A percentile compares a stretch with the other conserved stretches of the same genome.
These are phyloP conservation scores for Aureobasidium pullulans DNA, from an alignment of 2,329 filamentous ascomycete genomes.

Conservation along the genomic window DNA sequence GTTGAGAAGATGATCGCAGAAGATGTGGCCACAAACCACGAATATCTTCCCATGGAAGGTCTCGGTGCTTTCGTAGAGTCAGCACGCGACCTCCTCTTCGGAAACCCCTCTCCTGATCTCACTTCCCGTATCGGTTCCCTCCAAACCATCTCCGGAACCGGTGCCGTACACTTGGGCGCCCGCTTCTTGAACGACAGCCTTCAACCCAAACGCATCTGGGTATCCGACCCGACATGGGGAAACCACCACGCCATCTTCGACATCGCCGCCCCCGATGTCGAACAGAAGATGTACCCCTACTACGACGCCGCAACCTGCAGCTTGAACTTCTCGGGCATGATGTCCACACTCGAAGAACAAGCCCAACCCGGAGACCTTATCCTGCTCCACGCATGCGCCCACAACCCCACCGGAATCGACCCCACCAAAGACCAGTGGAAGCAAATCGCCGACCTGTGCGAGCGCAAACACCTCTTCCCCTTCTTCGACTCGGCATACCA, in stretches of 20 bases:
- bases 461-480: conserved; percentile 26
- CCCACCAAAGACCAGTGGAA: conserved; percentile 30
- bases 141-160: conserved; percentile 91
- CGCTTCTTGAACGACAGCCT: conserved; percentile 88
- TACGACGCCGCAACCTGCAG: conserved; percentile 21
- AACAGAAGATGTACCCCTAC: conserved; percentile 21
- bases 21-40: conserved; percentile 45
- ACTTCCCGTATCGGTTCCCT: conserved; percentile 34
- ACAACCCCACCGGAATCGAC: conserved; percentile 35
- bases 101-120: conserved; percentile 17
- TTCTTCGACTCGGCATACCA: conserved; percentile 36
- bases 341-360: conserved; percentile 19
- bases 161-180: conserved; percentile 80
- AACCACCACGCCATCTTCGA: conserved; percentile 30
- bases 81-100: conserved; percentile 25
- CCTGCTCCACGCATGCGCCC: conserved; percentile 31
- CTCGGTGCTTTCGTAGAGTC: conserved; percentile 56
- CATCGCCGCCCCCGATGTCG: conserved; percentile 18
- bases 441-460: conserved; percentile 25
- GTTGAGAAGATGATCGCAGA: conserved; percentile 67
- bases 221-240: conserved; percentile 28
- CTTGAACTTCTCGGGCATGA: conserved; percentile 28
- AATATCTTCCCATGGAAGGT: conserved; percentile 90
- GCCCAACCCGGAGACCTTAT: conserved; percentile 27
- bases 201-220: conserved; percentile 25